Evolutionary conservation across 805 yeast genomes (phyloP), one percentile per base, ranked within the genome.

Genomic region (Saccharomycopsis capsularis): DNA sequence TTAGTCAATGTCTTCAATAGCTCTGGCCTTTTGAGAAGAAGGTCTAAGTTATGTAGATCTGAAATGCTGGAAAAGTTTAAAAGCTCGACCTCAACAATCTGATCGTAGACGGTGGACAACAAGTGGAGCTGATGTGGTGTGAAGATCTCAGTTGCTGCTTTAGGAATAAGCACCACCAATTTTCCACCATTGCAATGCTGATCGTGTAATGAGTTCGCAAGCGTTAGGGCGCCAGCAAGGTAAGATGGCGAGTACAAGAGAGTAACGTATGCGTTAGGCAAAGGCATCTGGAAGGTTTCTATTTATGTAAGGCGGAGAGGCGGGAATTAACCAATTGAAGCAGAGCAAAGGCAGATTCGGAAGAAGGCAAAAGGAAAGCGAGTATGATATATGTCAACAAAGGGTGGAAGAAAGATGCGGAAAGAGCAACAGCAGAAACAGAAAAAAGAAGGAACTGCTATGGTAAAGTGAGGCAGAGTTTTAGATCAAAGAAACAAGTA

Each of bases 221-320:
- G 59, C 1, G 78, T 75, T 29, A 78, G 63, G 0, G 79, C 76
- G 18, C 85, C 85, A 1, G 83, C 79, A 23, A 79, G 60, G 59
- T 79, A 79, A 34, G 69, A 68, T 16, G 72, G 62, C 23, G 75
- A 68, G 59, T 74, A 79, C 27, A 79, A 63, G 22, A 78, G 64
- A 1, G 81, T 71, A 45, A 68, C 69, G 30, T 71, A 60, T n/a
- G 75, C 79, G 47, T 57, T 51, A 21, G 51, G 36, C 47, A 47
- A 34, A 9, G 38, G 38, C 38, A 34, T 34, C 18, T 9, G 15
- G 32, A 13, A 29, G 19, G 38, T 34, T 7, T 27, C 11, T 27
- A 13, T 27, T 27, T 27, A 13, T 27, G 32, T 27, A 7, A 13
- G 32, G 32, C 13, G 13, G 32, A 27, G 32, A 27, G 13, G 32